Base-by-base conservation (phyloP, 148 eudicot species). In the Bassia scoparia region DNA sequence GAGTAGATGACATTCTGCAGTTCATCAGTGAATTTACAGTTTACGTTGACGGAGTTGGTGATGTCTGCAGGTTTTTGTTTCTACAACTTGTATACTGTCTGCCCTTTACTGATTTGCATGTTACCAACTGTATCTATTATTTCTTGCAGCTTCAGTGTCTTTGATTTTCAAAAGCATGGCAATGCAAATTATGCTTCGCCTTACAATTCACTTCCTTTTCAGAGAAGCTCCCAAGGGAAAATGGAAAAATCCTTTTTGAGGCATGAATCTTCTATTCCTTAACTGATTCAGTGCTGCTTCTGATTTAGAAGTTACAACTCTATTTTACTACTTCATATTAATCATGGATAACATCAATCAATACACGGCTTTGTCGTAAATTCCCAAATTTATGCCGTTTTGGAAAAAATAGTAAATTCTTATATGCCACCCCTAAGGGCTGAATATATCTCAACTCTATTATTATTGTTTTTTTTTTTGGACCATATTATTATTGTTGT, bases 231-330 rank as follows among this genome's bases (percentile, higher is more conserved):
- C 61, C 98, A 95, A 73, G 98, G 98, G 33, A 95, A 95, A 85
- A 82, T 95, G 98, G 98, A 95, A 82, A 95, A 95, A 76, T 95
- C 98, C 29, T 88, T 95, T 85, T 77, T 89, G 81, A 91, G 98
- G 98, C 84, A 85, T 27, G 64, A 49, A 62, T 10, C 31, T 23
- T 56, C 68, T 29, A 46, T 30, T 61, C 26, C 18, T 73, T 31
- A 43, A 13, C 48, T 59, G 35, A 67, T 41, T 41, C 8, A 29
- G 33, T 2, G 7, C 9, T n/a, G 53, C 61, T 7, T 62, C 48
- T 52, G 14, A 11, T 44, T 43, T 50, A 50, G 16, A 14, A 6
- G 5, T 5, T 37, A 37, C 5, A 37, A 2, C 9, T 37, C 9
- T 41, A 41, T 65, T 16, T 9, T 44, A 56, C 37, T 27, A 8